Percentiles rank a stretch among this genome's conserved stretches.
These are phyloP conservation scores for Candida berthetii DNA, from an alignment of 805 yeast species.

Conservation along the genomic window DNA sequence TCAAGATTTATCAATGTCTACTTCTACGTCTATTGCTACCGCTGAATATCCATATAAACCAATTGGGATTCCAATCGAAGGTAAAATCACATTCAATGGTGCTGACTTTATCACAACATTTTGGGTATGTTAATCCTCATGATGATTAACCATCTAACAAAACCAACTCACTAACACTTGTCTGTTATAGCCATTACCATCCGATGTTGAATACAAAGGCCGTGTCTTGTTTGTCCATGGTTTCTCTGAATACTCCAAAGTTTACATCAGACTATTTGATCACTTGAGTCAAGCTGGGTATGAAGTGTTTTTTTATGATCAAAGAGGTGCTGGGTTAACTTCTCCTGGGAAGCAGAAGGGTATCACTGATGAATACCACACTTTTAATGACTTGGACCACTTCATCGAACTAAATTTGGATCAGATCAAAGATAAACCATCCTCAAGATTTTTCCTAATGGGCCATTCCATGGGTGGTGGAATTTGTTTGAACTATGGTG, in stretches of 20 bases:
- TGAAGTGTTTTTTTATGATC: conserved; percentile 66
- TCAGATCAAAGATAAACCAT: conserved; percentile 15
- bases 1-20: too few species aligned
- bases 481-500: conserved; percentile 54
- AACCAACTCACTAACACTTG: neutral
- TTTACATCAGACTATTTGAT: conserved; percentile 50
- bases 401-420: conserved; percentile 41
- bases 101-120: conserved; percentile 33
- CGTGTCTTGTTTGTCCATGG: conserved; percentile 65
- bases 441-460: conserved; percentile 40
- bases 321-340: conserved; percentile 71
- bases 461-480: conserved; percentile 89
- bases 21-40: neutral
- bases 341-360: conserved; percentile 49
- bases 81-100: conserved; percentile 27
- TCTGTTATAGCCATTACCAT: conserved; percentile 33
- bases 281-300: conserved; percentile 45
- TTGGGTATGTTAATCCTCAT: conserved; percentile 9
- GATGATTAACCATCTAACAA: too few species aligned
- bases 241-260: conserved; percentile 49
- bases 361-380: conserved; percentile 46
- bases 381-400: conserved; percentile 54
- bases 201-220: conserved; percentile 34
- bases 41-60: conserved; percentile 27
- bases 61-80: conserved; percentile 23